Percentiles rank a stretch among this genome's conserved stretches.
Conservation (phyloP, 768 basidiomycete genomes). For the Russula foetens region DNA sequence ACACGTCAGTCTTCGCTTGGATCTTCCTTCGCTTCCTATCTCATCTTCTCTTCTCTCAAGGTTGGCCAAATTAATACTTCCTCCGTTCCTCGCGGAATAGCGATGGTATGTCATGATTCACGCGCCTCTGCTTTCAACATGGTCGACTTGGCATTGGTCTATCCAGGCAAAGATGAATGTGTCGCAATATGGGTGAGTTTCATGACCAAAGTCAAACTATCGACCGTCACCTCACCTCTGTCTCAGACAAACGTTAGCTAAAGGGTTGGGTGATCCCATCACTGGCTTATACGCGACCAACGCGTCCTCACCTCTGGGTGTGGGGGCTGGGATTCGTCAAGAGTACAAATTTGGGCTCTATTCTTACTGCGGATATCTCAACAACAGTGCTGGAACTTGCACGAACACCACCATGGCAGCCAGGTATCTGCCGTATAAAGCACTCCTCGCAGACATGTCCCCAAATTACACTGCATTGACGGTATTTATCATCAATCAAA, state of each 20-base stretch:
- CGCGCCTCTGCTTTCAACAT: conserved; percentile 12
- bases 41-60: conserved; percentile 33
- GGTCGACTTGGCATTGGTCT: conserved; percentile 4
- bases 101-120: conserved; percentile 47
- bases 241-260: conserved; percentile 41
- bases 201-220: neutral
- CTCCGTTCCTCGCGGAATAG: conserved; percentile 57
- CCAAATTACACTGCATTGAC: conserved; percentile 53
- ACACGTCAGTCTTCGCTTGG: conserved; percentile 46
- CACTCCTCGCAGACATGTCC: conserved; percentile 59
- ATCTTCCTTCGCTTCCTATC: conserved; percentile 19
- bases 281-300: conserved; percentile 59
- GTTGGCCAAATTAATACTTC: conserved; percentile 80
- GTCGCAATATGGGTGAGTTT: conserved; percentile 58
- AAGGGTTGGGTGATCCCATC: conserved; percentile 41
- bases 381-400: conserved; percentile 51
- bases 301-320: conserved; percentile 50
- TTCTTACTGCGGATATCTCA: conserved; percentile 67
- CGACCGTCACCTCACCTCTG: conserved; percentile 3
- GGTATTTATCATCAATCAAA: conserved; percentile 40
- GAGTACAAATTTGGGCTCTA: conserved; percentile 77
- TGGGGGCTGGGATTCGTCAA: conserved; percentile 53
- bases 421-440: conserved; percentile 56
- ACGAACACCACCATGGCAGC: conserved; percentile 50
- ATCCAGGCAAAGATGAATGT: conserved; percentile 59